Evolutionary conservation across 2,329 filamentous ascomycete species (phyloP).

Genomic region (Fusarium sp.): DNA sequence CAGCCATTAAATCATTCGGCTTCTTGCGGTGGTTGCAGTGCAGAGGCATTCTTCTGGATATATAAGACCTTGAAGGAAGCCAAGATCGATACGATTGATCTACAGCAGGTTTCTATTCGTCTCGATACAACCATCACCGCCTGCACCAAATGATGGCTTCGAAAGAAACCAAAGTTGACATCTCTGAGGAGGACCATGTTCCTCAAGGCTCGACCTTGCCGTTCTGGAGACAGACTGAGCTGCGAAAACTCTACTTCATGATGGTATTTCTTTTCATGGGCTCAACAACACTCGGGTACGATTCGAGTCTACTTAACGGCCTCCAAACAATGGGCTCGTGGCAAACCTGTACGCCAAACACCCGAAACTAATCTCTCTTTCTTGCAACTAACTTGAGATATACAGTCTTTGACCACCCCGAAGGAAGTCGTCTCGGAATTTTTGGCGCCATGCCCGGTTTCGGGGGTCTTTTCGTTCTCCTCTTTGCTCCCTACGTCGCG

Average conservation of each 20-base stretch:
- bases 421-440: conserved; percentile 44
- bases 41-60: background rate
- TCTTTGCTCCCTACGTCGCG: conserved; percentile 45
- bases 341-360: conserved; percentile 25
- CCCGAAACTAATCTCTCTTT: accelerated
- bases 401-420: conserved; percentile 41
- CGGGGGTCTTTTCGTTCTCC: conserved; percentile 44
- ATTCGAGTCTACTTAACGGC: conserved; percentile 39
- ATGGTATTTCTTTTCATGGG: conserved; percentile 46
- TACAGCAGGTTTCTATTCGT: background rate
- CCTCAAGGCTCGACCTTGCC: conserved; percentile 35
- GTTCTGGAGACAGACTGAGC: conserved; percentile 44
- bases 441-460: conserved; percentile 46
- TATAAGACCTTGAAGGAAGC: conserved; percentile 4
- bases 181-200: conserved; percentile 3
- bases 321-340: conserved; percentile 44
- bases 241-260: conserved; percentile 43
- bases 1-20: background rate
- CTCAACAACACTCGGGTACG: conserved; percentile 43
- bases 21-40: no score
- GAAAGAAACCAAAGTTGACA: conserved; percentile 27
- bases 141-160: conserved; percentile 14
- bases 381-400: background rate
- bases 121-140: background rate
- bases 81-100: background rate